Percentiles rank a stretch among this genome's conserved stretches.
These are phyloP conservation scores for Triticum urartu DNA, from an alignment of 176 grass and related monocot species.

Conservation along the genomic window DNA sequence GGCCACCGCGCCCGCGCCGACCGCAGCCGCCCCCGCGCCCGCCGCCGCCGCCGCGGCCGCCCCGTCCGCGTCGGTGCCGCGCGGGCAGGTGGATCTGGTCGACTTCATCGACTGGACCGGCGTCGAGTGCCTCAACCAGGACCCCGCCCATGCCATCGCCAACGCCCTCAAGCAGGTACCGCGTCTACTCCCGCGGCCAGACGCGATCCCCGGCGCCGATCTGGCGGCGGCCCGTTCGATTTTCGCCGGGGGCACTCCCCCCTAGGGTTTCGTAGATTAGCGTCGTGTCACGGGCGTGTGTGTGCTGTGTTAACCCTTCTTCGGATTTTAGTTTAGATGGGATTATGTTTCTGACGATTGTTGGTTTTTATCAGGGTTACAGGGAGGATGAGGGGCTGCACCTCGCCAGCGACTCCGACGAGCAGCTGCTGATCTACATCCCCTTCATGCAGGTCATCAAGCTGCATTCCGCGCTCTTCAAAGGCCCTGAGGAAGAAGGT, in stretches of 20 bases:
- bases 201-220: neutral
- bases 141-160: constrained; percentile 52
- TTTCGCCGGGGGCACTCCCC: neutral
- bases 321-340: neutral
- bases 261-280: constrained; percentile 31
- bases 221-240: neutral
- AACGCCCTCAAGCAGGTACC: constrained; percentile 84
- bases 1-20: constrained; percentile 22
- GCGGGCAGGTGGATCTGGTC: constrained; percentile 89
- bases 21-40: neutral
- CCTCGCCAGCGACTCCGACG: constrained; percentile 86
- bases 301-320: neutral
- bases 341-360: neutral
- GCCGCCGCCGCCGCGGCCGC: neutral
- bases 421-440: constrained; percentile 86
- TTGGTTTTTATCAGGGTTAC: constrained; percentile 56
- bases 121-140: constrained; percentile 99
- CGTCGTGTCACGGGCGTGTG: neutral
- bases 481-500: constrained; percentile 89
- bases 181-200: neutral
- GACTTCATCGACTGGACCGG: constrained; percentile 97
- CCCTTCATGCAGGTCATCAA: constrained; percentile 92
- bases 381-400: constrained; percentile 80
- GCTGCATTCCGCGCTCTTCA: constrained; percentile 76
- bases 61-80: constrained; percentile 26